Conservation (phyloP, 192 early-diverging fungal genomes). For the Coemansia javaensis region DNA sequence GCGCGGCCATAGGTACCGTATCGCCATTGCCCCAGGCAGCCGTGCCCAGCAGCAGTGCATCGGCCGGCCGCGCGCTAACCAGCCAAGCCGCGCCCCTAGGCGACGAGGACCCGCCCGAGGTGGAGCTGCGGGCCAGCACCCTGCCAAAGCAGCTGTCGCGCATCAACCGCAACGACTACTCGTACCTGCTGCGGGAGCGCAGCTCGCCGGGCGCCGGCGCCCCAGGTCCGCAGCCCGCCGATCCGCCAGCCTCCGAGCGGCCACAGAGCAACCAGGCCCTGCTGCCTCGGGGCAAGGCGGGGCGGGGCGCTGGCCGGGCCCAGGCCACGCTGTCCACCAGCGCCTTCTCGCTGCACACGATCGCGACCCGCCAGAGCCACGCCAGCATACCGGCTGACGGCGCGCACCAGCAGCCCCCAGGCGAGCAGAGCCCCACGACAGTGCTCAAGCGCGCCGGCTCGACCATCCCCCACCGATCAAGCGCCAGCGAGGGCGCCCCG, state of each 20-base stretch:
- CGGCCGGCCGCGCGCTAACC: too few relatives aligned
- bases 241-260: slow-evolving; percentile 4
- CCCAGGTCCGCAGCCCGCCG: slow-evolving; percentile 6
- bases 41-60: too few relatives aligned
- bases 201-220: slow-evolving; percentile 17
- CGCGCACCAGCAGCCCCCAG: slow-evolving; percentile 11
- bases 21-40: too few relatives aligned
- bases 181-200: slow-evolving; percentile 41
- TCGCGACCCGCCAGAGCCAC: slow-evolving; percentile 32
- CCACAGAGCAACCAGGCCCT: slow-evolving; percentile 32
- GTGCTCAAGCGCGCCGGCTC: slow-evolving; percentile 35
- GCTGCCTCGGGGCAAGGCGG: slow-evolving; percentile 20
- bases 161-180: slow-evolving; percentile 41
- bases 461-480: slow-evolving; percentile 19
- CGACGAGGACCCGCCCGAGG: not conserved
- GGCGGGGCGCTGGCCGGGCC: not conserved
- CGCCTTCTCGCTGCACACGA: slow-evolving; percentile 18
- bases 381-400: slow-evolving; percentile 13
- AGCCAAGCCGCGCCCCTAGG: not conserved
- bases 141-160: slow-evolving; percentile 8
- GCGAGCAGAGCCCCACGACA: slow-evolving; percentile 1
- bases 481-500: too few relatives aligned
- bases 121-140: slow-evolving; percentile 7
- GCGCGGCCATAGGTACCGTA: slow-evolving; percentile 22
- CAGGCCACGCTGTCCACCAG: slow-evolving; percentile 5